Evolutionary conservation across 441 rosid species (phyloP).

Genomic region (Metrosideros polymorpha): DNA sequence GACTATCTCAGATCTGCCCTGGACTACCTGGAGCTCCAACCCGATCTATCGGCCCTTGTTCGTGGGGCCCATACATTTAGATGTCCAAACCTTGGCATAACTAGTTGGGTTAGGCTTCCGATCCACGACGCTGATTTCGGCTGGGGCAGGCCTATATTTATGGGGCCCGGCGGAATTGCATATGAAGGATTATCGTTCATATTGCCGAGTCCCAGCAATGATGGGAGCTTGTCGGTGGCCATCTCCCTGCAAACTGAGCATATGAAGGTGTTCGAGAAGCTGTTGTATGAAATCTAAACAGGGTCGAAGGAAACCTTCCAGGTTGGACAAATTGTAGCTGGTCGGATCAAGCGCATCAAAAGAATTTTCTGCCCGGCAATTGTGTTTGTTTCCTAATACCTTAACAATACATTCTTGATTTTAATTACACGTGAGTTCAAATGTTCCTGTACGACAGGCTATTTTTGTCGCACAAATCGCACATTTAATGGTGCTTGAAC

Average conservation of each 20-base stretch:
- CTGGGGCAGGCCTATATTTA: slow-evolving; percentile 94
- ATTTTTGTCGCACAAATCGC: background rate
- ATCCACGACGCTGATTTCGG: slow-evolving; percentile 97
- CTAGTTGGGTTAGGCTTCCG: slow-evolving; percentile 93
- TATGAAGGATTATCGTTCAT: slow-evolving; percentile 84
- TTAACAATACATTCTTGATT: background rate
- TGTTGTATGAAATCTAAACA: slow-evolving; percentile 46
- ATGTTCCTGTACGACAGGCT: background rate
- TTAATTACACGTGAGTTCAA: background rate
- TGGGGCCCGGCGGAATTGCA: slow-evolving; percentile 98
- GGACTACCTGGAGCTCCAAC: slow-evolving; percentile 88
- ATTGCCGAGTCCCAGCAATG: slow-evolving; percentile 68
- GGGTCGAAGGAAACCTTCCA: background rate
- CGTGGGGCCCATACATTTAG: slow-evolving; percentile 86
- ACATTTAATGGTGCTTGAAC: background rate
- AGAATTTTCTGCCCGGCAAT: background rate
- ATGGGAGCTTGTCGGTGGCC: slow-evolving; percentile 86
- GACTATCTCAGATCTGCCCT: slow-evolving; percentile 88
- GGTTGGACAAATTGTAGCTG: background rate
- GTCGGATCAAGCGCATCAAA: background rate
- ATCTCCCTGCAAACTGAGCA: slow-evolving; percentile 72
- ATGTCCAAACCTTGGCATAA: slow-evolving; percentile 90
- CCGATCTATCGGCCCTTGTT: slow-evolving; percentile 74
- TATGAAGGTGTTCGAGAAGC: slow-evolving; percentile 81
- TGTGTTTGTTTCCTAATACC: background rate